Evolutionary conservation across 768 basidiomycete genomes (phyloP).

Genomic region (Megacollybia marginata): DNA sequence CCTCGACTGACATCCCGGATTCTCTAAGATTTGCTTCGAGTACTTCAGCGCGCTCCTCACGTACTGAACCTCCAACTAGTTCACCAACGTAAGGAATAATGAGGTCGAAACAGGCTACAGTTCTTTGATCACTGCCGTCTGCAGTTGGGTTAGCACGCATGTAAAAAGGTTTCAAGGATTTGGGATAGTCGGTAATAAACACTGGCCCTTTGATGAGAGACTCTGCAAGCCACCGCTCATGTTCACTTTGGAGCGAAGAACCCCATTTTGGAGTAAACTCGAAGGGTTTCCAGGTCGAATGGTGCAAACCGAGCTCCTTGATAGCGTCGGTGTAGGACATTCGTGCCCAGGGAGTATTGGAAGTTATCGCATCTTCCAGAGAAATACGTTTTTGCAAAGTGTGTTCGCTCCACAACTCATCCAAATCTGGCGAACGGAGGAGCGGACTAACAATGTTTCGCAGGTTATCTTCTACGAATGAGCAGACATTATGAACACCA

Average conservation of each 20-base stretch:
- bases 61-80: slow-evolving; percentile 84
- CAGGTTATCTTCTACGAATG: not conserved
- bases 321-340: slow-evolving; percentile 80
- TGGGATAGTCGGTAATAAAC: slow-evolving; percentile 90
- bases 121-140: slow-evolving; percentile 27
- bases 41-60: slow-evolving; percentile 63
- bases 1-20: slow-evolving; percentile 15
- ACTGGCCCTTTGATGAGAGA: slow-evolving; percentile 62
- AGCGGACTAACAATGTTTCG: not conserved
- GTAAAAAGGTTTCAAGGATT: slow-evolving; percentile 86
- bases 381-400: not conserved
- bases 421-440: not conserved
- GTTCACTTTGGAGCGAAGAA: slow-evolving; percentile 72
- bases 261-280: slow-evolving; percentile 61
- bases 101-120: slow-evolving; percentile 94
- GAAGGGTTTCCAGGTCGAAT: slow-evolving; percentile 29
- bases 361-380: slow-evolving; percentile 27
- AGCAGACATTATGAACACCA: not conserved
- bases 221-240: slow-evolving; percentile 87
- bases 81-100: slow-evolving; percentile 86
- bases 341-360: slow-evolving; percentile 47
- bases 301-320: slow-evolving; percentile 33
- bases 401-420: not conserved
- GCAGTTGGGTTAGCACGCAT: slow-evolving; percentile 62
- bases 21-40: slow-evolving; percentile 44